These are phyloP conservation scores for Trichoderma arundinaceum DNA, from an alignment of 2,329 filamentous ascomycete species.

Conservation along the genomic window DNA sequence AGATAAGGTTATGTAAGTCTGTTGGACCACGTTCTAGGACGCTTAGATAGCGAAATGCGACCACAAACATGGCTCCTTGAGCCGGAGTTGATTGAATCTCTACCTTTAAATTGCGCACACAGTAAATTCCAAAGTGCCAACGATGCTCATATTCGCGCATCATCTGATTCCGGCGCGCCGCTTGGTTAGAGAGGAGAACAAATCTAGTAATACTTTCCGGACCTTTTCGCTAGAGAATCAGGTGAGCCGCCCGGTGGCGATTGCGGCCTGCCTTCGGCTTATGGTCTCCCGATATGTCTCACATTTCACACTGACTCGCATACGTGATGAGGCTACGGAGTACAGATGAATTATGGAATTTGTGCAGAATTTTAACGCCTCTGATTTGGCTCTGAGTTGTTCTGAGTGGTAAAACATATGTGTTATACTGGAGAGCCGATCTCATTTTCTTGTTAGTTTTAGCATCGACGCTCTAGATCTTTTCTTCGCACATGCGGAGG, in stretches of 20 bases:
- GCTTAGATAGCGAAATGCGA: constrained; percentile 12
- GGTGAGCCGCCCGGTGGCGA: background rate
- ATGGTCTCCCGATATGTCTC: background rate
- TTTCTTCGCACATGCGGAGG: background rate
- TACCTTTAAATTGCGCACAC: background rate
- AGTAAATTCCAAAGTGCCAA: background rate
- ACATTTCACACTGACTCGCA: background rate
- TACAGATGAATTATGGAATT: too few species aligned
- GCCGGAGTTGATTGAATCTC: background rate
- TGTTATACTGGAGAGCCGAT: background rate
- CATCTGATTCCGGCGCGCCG: constrained; percentile 1
- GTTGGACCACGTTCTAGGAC: constrained; percentile 10
- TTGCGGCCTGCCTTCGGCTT: background rate
- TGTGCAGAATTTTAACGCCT: too few species aligned
- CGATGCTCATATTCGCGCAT: background rate
- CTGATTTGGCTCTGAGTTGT: background rate
- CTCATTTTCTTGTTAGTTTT: background rate
- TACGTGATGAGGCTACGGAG: background rate
- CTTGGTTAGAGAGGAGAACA: background rate
- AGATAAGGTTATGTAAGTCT: constrained; percentile 21
- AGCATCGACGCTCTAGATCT: background rate
- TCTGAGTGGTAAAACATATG: background rate
- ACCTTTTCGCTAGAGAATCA: background rate
- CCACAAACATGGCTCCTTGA: background rate
- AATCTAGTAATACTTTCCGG: background rate